phyloP scores from a whole-genome alignment of 805 yeast genomes.

The Saccharomycopsis vini region DNA sequence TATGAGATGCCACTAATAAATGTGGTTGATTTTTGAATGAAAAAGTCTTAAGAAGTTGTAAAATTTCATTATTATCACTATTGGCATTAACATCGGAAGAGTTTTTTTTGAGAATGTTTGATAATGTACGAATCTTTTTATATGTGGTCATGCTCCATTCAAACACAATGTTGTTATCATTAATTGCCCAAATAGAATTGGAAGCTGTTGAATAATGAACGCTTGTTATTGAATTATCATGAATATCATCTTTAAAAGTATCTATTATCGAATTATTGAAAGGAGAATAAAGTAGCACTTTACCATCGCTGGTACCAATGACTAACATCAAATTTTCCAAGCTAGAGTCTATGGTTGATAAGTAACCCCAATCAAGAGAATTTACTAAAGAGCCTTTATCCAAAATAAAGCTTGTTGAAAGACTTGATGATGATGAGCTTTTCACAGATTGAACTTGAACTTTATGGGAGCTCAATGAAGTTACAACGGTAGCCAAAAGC shows the following conservation, averaged over 20 bases:
- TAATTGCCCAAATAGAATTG: conserved; percentile 49
- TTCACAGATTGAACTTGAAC: conserved; percentile 53
- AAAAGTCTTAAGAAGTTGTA: conserved; percentile 10
- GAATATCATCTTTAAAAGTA: conserved; percentile 37
- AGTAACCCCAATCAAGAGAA: conserved; percentile 44
- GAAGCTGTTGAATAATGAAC: conserved; percentile 37
- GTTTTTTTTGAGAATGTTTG: conserved; percentile 16
- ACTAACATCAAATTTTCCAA: conserved; percentile 42
- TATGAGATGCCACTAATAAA: conserved; percentile 58
- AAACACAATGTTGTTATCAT: conserved; percentile 44
- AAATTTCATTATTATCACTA: conserved; percentile 9
- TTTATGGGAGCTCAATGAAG: conserved; percentile 64
- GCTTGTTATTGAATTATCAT: conserved; percentile 40
- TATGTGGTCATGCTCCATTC: conserved; percentile 53
- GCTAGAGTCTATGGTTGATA: conserved; percentile 22
- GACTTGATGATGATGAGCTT: conserved; percentile 24
- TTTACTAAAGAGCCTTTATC: conserved; percentile 43
- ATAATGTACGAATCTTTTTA: conserved; percentile 12
- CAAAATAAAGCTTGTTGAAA: conserved; percentile 42
- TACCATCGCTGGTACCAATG: conserved; percentile 59
- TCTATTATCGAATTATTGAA: conserved; percentile 46
- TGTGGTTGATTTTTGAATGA: conserved; percentile 19
- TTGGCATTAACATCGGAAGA: conserved; percentile 21
- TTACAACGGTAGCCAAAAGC: conserved; percentile 53
- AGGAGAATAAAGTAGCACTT: conserved; percentile 60